Evolutionary conservation across 1,284 basidiomycete genomes (phyloP).

Genomic region (Boletus chippewaensis): DNA sequence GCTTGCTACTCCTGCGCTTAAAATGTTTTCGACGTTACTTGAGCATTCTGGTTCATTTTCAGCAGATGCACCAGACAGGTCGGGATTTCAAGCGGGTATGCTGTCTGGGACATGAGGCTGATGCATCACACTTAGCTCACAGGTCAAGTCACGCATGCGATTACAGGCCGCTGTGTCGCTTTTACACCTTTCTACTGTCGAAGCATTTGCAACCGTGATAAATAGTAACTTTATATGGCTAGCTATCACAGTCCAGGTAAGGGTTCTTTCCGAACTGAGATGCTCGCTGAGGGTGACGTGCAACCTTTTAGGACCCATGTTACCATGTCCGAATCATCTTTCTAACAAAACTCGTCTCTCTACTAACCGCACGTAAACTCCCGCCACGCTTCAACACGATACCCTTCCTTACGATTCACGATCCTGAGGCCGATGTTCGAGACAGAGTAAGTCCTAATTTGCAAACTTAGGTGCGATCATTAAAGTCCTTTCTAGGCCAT

Average conservation of each 20-base stretch:
- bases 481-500: slow-evolving; percentile 41
- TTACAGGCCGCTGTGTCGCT: slow-evolving; percentile 78
- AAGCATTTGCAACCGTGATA: slow-evolving; percentile 57
- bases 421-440: slow-evolving; percentile 82
- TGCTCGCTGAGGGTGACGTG: not conserved
- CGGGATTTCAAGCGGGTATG: slow-evolving; percentile 25
- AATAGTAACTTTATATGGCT: slow-evolving; percentile 60
- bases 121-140: slow-evolving; percentile 38
- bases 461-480: not conserved
- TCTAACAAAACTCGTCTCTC: slow-evolving; percentile 65
- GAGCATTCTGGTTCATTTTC: slow-evolving; percentile 59
- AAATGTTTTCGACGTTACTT: slow-evolving; percentile 65
- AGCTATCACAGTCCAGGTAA: slow-evolving; percentile 73
- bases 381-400: slow-evolving; percentile 75
- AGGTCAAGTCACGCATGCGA: slow-evolving; percentile 64
- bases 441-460: slow-evolving; percentile 38
- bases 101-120: slow-evolving; percentile 1
- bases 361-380: slow-evolving; percentile 59
- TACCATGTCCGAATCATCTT: slow-evolving; percentile 81
- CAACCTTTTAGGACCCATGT: slow-evolving; percentile 63
- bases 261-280: not conserved
- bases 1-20: slow-evolving; percentile 67
- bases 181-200: slow-evolving; percentile 70
- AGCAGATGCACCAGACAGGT: slow-evolving; percentile 62
- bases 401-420: slow-evolving; percentile 84